These are phyloP conservation scores for Aspergillus taichungensis DNA, from an alignment of 495 filamentous ascomycete species.

Conservation along the genomic window DNA sequence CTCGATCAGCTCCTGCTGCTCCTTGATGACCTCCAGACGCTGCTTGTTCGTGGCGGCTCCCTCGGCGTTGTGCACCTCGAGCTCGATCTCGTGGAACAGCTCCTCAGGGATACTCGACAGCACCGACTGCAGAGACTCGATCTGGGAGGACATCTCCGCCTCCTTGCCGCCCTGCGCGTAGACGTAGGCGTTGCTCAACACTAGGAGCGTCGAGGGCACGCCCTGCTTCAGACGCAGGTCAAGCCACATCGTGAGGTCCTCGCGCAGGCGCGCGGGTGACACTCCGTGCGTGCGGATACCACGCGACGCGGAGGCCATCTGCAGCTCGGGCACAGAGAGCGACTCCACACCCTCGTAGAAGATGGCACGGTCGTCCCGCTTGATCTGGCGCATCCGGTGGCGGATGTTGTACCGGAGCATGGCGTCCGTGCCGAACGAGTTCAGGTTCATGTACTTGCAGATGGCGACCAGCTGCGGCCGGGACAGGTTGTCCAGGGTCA, in stretches of 20 bases:
- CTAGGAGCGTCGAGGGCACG: slow-evolving; percentile 87
- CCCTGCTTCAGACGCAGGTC: slow-evolving; percentile 88
- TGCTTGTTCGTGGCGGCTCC: slow-evolving; percentile 98
- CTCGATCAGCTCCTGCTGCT: slow-evolving; percentile 96
- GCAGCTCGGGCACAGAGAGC: slow-evolving; percentile 86
- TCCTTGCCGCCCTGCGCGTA: slow-evolving; percentile 82
- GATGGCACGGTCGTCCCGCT: slow-evolving; percentile 93
- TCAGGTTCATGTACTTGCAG: slow-evolving; percentile 97
- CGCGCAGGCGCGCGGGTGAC: slow-evolving; percentile 75
- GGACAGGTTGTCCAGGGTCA: slow-evolving; percentile 95
- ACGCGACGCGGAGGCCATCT: slow-evolving; percentile 81
- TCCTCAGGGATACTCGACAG: slow-evolving; percentile 94
- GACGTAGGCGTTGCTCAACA: slow-evolving; percentile 95
- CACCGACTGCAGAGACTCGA: slow-evolving; percentile 86
- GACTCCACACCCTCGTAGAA: slow-evolving; percentile 89
- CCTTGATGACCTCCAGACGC: slow-evolving; percentile 96
- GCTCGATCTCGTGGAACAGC: slow-evolving; percentile 98
- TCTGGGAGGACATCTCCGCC: slow-evolving; percentile 76
- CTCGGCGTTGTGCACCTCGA: slow-evolving; percentile 95
- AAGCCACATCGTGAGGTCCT: slow-evolving; percentile 91
- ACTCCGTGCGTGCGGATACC: slow-evolving; percentile 90
- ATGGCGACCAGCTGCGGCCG: slow-evolving; percentile 94
- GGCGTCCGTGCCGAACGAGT: slow-evolving; percentile 90
- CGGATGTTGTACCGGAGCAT: slow-evolving; percentile 98
- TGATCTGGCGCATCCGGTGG: slow-evolving; percentile 98